Evolutionary conservation across 352 stramenopile species (phyloP), one percentile per base, ranked within the genome.

Genomic region (Globisporangium mamillatum): DNA sequence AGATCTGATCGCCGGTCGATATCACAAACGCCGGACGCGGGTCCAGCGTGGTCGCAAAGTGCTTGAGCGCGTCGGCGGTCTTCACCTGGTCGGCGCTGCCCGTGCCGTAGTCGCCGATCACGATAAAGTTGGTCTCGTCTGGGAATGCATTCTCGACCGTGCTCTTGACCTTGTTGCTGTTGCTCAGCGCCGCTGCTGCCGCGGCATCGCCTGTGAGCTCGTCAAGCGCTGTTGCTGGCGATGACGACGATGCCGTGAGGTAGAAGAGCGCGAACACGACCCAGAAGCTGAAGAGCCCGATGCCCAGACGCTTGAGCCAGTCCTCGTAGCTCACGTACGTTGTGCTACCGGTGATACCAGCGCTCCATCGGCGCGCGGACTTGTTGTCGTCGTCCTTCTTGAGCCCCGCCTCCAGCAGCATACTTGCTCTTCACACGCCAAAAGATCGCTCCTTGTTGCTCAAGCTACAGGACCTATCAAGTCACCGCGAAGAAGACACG

Each of bases 1-100:
- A 96, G 67, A 96, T 89, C 64, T 96, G 88, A 60, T 96, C 88
- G 52, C 88, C 88, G 8, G 87, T 94, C 0, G 88, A 93, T 32
- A 96, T 41, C 52, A 96, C 80, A 66, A 96, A 96, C 4, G 86
- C 73, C 18, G 86, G 84, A 20, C 76, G 70, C 8, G 86, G 87
- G 22, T 91, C 67, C 58, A 93, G 77, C 41, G 74, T 75, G 1
- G 72, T 71, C 5, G 75, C 82, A 68, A 89, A 88, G 29, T 79
- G 70, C 63, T 87, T 84, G 20, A 96, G 74, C 52, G 82, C 74
- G n/a, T 79, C 50, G 0, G 85, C 87, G 12, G 93, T 86, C 63
- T 82, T 78, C 27, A 70, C 67, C 71, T 96, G 88, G 64, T 61
- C 78, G 29, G 75, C 57, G 52, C 86, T 81, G 27, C 88, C 88